Evolutionary conservation across 148 eudicot species (phyloP).

Genomic region (Talinum fruticosum): DNA sequence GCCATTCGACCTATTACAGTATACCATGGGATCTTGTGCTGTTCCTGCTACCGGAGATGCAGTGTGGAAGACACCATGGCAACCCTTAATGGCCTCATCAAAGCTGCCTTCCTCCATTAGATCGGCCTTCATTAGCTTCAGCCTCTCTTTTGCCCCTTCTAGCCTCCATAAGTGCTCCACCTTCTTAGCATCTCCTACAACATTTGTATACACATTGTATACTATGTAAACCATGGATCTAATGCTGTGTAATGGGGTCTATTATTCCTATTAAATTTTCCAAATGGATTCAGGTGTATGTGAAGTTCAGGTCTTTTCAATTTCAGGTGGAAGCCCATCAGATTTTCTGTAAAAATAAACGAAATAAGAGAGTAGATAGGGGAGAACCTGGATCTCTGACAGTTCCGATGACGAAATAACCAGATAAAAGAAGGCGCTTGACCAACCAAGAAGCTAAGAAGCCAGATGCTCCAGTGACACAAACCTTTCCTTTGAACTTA

Average conservation of each 20-base stretch:
- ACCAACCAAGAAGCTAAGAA: conserved; percentile 89
- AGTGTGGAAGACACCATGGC: conserved; percentile 86
- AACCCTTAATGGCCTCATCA: conserved; percentile 68
- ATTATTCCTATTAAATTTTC: background rate
- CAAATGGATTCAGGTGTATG: background rate
- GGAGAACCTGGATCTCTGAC: conserved; percentile 76
- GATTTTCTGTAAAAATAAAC: background rate
- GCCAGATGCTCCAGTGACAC: conserved; percentile 95
- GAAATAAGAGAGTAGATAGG: background rate
- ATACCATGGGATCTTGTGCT: conserved; percentile 53
- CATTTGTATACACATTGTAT: no score
- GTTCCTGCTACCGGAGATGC: conserved; percentile 81
- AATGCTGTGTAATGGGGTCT: no score
- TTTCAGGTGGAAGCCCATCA: no score
- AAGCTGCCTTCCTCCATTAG: conserved; percentile 82
- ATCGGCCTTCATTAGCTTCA: conserved; percentile 59
- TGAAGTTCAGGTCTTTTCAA: no score
- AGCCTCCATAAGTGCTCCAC: conserved; percentile 71
- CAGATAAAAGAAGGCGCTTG: conserved; percentile 64
- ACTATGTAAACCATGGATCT: no score
- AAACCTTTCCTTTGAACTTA: conserved; percentile 52
- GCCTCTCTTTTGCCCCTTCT: conserved; percentile 87
- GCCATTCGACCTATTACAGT: no score
- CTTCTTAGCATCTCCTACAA: conserved; percentile 57
- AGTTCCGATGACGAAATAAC: conserved; percentile 75